phyloP scores from a whole-genome alignment of 108 stramenopile genomes.

The Skeletonema tropicum region DNA sequence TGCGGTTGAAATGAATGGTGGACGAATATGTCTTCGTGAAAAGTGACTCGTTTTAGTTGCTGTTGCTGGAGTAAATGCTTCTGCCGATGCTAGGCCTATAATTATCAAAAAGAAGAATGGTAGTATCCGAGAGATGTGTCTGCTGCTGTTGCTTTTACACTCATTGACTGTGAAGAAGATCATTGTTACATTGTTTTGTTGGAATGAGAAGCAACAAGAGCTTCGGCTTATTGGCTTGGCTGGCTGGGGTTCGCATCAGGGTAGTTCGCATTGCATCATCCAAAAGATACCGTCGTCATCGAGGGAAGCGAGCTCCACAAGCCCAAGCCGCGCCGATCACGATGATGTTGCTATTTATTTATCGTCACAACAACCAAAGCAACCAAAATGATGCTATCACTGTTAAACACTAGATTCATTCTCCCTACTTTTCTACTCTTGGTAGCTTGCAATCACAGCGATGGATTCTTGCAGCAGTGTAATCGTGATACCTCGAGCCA shows the following conservation, averaged over 20 bases:
- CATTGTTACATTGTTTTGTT: not conserved
- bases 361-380: not conserved
- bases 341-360: too few species aligned
- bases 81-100: slow-evolving; percentile 4
- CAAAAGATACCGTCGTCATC: too few species aligned
- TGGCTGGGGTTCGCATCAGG: too few species aligned
- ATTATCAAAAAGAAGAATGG: not conserved
- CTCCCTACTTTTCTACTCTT: not conserved
- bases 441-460: not conserved
- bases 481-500: not conserved
- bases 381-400: not conserved
- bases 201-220: not conserved
- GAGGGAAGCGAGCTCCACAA: too few species aligned
- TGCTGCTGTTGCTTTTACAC: not conserved
- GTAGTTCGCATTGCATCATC: too few species aligned
- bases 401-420: not conserved
- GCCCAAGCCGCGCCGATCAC: too few species aligned
- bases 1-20: not conserved
- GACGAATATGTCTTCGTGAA: not conserved
- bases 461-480: slow-evolving; percentile 1
- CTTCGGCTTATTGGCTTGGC: too few species aligned
- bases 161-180: not conserved
- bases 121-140: not conserved
- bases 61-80: not conserved
- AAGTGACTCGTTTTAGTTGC: not conserved